Percentiles rank a stretch among this genome's conserved stretches.
These are phyloP conservation scores for Crithidia bombi DNA, from an alignment of 208 protist species.

Conservation along the genomic window DNA sequence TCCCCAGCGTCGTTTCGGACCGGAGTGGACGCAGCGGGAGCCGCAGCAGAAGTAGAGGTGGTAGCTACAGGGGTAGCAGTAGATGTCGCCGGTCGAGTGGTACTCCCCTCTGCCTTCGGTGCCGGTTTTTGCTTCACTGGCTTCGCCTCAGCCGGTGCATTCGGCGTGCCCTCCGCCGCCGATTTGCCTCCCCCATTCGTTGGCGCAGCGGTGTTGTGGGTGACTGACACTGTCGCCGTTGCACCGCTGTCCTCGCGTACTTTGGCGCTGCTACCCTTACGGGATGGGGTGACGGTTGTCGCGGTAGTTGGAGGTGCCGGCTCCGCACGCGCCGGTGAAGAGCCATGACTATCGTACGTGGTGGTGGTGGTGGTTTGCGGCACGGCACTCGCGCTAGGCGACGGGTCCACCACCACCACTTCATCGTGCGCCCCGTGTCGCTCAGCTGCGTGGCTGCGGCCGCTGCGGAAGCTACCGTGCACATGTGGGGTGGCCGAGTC, in stretches of 20 bases:
- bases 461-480: neutral
- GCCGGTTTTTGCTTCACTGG: too few species aligned
- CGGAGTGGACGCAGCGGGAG: neutral
- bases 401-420: neutral
- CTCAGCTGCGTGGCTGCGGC: conserved; percentile 4
- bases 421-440: neutral
- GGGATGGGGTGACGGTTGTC: neutral
- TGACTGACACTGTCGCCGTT: neutral
- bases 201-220: neutral
- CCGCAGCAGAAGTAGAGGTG: too few species aligned
- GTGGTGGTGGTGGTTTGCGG: neutral
- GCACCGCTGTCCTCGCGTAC: neutral
- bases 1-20: neutral
- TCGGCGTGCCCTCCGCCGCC: neutral
- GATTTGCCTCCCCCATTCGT: too few species aligned
- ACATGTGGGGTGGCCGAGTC: conserved; percentile 19
- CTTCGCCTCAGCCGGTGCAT: too few species aligned
- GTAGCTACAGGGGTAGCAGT: neutral
- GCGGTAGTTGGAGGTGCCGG: neutral
- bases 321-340: neutral
- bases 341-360: conserved; percentile 11
- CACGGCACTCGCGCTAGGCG: neutral
- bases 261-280: neutral
- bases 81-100: neutral
- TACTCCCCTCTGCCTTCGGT: too few species aligned